phyloP scores from a whole-genome alignment of 441 rosid genomes.

The Croton setiger region DNA sequence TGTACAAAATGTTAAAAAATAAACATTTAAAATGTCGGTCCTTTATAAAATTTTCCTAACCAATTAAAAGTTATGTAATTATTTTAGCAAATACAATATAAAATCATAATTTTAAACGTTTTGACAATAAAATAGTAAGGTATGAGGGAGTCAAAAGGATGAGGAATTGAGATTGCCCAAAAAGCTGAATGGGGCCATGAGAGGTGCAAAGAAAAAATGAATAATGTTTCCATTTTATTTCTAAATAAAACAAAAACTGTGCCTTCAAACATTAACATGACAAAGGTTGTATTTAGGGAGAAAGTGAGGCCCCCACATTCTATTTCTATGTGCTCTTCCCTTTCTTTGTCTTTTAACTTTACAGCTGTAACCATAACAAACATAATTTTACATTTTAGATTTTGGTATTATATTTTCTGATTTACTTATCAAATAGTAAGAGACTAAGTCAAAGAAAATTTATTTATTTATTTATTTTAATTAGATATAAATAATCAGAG shows the following conservation, averaged over 20 bases:
- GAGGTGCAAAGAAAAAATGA: background rate
- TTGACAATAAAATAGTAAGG: background rate
- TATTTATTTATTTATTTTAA: too few relatives aligned
- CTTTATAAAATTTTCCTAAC: too few relatives aligned
- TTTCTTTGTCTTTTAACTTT: slow-evolving; percentile 34
- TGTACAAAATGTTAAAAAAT: too few relatives aligned
- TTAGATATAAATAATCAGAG: too few relatives aligned
- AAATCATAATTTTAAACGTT: too few relatives aligned
- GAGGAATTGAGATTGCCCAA: background rate
- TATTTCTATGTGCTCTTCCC: slow-evolving; percentile 16
- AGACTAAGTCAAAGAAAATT: slow-evolving; percentile 33
- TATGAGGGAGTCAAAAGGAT: slow-evolving; percentile 7
- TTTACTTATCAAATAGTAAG: slow-evolving; percentile 16
- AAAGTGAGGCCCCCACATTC: slow-evolving; percentile 15
- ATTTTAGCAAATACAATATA: background rate
- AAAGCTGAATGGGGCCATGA: background rate
- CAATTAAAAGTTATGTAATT: too few relatives aligned
- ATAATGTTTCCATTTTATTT: background rate
- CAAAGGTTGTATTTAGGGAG: background rate
- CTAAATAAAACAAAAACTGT: background rate
- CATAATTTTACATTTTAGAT: slow-evolving; percentile 17
- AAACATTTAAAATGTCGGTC: too few relatives aligned
- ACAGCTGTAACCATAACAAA: slow-evolving; percentile 41
- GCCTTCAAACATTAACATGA: background rate
- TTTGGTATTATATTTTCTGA: slow-evolving; percentile 20